Evolutionary conservation across 257 asterid genomes (phyloP).

Genomic region (Rhazya stricta): DNA sequence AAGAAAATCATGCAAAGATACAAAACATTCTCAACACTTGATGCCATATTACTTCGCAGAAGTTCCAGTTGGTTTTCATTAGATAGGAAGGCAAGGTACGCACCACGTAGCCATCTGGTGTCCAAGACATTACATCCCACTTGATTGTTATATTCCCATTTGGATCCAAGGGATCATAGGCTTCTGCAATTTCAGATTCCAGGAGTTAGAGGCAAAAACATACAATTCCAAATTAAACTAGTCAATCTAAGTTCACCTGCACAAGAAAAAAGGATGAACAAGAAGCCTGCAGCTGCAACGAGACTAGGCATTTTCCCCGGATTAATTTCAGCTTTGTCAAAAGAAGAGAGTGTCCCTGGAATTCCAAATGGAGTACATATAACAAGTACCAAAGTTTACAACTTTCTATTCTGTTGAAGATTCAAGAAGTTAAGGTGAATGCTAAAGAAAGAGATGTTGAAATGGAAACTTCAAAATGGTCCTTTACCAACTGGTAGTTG

Average conservation of each 20-base stretch:
- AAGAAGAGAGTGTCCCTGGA: background rate
- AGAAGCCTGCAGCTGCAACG: constrained; percentile 23
- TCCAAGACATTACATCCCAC: constrained; percentile 96
- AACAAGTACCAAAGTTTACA: background rate
- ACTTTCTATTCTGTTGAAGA: background rate
- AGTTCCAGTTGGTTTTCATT: background rate
- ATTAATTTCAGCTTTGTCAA: background rate
- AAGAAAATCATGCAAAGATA: background rate
- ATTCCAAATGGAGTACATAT: background rate
- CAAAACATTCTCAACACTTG: background rate
- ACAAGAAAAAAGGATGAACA: constrained; percentile 32
- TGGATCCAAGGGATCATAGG: constrained; percentile 92
- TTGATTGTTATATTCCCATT: constrained; percentile 84
- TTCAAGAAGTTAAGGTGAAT: background rate
- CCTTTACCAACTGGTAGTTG: constrained; percentile 66
- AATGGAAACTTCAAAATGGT: background rate
- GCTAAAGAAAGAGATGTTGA: constrained; percentile 8
- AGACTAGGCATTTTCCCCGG: constrained; percentile 33
- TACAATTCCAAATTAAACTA: background rate
- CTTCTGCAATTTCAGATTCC: constrained; percentile 36
- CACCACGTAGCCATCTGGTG: constrained; percentile 91
- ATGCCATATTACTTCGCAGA: background rate
- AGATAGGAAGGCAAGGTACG: constrained; percentile 11
- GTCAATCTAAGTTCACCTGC: constrained; percentile 35
- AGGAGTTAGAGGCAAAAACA: background rate